Evolutionary conservation across 1,284 basidiomycete species (phyloP), one percentile per base, ranked within the genome.

Genomic region (Lentinula novae-zelandiae): DNA sequence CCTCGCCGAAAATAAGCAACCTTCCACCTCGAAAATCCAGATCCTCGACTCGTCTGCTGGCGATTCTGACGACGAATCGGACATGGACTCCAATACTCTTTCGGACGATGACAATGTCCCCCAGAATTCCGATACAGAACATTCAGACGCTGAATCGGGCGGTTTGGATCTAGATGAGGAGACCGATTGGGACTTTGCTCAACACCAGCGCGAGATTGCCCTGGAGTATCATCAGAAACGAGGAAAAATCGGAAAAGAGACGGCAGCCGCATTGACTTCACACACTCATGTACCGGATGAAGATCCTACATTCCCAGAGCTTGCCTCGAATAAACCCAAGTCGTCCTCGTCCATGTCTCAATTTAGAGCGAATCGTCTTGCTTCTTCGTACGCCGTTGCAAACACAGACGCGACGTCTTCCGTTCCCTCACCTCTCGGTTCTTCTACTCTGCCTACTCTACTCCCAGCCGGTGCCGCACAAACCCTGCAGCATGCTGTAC

Each of bases 191-290:
- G 83, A 90, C 65, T 78, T 75, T 58, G 86, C 82, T 27, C 80
- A 76, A 53, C 84, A 87, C 67, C 87, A 90, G 64, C 84, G 89
- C 34, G 89, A 90, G 69, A 79, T 91, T 63, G 85, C 86, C n/a
- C 68, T 90, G 42, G 84, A 84, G 62, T 91, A 92, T 68, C 79
- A 87, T 68, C 74, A 79, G 64, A 86, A 85, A 68, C 82, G 87
- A 56, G 74, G 72, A 17, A 76, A 74, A 12, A 78, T 91, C 52
- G 83, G 84, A 0, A 73, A 79, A 38, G 81, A 81, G 53, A 79
- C 82, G 42, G 73, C 79, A 10, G 73, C 75, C 44, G 82, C 79
- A 5, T 77, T 88, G 75, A 75, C 75, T 59, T 74, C 75, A 9
- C 80, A 81, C 67, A 71, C 73, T 38, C 78, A 81, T 63, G 72